Base-by-base conservation (phyloP, 2,329 filamentous ascomycete genomes). In the Phialophora expanda region DNA sequence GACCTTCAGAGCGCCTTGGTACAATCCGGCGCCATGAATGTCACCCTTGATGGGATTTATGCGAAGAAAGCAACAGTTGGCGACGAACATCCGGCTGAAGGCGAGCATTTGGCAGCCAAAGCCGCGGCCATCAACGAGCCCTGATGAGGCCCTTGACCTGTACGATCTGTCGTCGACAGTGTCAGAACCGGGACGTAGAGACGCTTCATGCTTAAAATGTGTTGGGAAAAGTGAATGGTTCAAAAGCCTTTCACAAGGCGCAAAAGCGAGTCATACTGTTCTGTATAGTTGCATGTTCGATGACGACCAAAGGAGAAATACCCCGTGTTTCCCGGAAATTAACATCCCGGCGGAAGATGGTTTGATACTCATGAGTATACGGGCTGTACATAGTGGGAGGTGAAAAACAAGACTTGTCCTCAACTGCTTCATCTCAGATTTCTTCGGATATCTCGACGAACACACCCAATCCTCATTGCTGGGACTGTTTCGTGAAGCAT, bases 1-100 rank as follows among this genome's bases (percentile, higher is more conserved):
- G 95, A 99, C 79, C 81, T 99, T 66, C 90, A 89, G 68, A 88
- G 93, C 73, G 95, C 95, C 73, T 87, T 99, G 69, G 93, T 98
- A 32, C 91, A 97, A 87, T 93, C 95, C 5, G 94, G 95, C 57
- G 94, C 95, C 8, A 93, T 98, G 12, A 92, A 87, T 64, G 89
- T 98, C 59, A 92, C 91, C 0, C 79, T 95, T 12, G 90, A 96
- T 70, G 92, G 90, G 4, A 91, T 98, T 76, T 85, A 89, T 71
- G 93, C 93, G 14, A 70, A 69, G 61, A 69, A 70, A 32, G 65
- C 66, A 9, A 72, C 71, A 12, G 30, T 70, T 14, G 65, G 63
- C 26, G 62, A 65, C 12, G 22, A 60, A 22, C 65, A 72, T 57
- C 63, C 70, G 22, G 24, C 54, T 22, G 70, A 71, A 32, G 70